phyloP scores from a whole-genome alignment of 1,284 basidiomycete genomes.

The Amylostereum areolatum region DNA sequence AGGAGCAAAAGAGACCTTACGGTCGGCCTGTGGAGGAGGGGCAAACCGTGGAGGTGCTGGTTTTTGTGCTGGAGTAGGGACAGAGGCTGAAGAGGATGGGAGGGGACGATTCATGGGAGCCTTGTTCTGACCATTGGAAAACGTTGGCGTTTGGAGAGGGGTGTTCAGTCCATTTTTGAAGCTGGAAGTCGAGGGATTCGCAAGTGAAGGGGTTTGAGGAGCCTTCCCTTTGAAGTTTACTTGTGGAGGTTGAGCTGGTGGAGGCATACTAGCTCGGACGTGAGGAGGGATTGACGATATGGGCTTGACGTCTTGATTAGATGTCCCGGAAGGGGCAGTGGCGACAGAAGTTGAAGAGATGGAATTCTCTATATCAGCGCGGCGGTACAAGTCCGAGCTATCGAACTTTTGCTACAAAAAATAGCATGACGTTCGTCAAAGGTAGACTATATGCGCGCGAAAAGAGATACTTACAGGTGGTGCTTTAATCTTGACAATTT shows the following conservation, averaged over 20 bases:
- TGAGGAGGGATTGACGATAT: conserved; percentile 1
- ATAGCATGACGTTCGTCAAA: neutral
- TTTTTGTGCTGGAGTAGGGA: neutral
- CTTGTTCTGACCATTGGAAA: neutral
- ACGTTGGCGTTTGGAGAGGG: neutral
- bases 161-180: conserved; percentile 1
- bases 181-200: neutral
- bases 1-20: neutral
- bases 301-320: conserved; percentile 2
- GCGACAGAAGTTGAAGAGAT: conserved; percentile 10
- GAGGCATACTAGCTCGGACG: neutral
- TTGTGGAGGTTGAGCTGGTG: neutral
- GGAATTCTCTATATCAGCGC: conserved; percentile 63
- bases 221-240: conserved; percentile 15
- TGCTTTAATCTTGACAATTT: conserved; percentile 83
- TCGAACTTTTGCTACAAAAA: conserved; percentile 67
- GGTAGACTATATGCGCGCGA: neutral
- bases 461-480: conserved; percentile 53
- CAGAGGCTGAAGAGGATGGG: neutral
- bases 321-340: conserved; percentile 1
- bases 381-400: conserved; percentile 63
- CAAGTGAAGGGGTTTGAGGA: neutral
- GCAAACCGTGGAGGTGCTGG: neutral
- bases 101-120: neutral
- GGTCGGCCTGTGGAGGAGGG: neutral